Evolutionary conservation across 306 rosid species (phyloP).

Genomic region (Oxytropis ochrocephala): DNA sequence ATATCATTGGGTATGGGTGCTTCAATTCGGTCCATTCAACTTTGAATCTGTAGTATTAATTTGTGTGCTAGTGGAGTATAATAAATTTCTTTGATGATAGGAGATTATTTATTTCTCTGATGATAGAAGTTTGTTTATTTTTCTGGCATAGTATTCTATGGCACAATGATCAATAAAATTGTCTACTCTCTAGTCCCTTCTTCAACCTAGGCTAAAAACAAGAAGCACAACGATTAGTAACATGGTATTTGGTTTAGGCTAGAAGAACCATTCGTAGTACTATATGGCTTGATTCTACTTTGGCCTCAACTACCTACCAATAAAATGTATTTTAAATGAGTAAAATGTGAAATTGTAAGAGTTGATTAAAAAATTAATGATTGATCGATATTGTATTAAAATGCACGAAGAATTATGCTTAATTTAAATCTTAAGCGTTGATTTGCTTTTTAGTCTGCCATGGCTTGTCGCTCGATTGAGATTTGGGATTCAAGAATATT

Average conservation of each 20-base stretch:
- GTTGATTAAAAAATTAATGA: not conserved
- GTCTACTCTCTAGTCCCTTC: not conserved
- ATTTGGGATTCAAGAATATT: no score
- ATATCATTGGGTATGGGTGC: constrained; percentile 15
- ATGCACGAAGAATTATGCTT: not conserved
- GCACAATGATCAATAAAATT: not conserved
- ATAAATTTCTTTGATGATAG: not conserved
- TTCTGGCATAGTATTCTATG: not conserved
- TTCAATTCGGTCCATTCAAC: constrained; percentile 28
- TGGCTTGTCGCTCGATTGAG: no score
- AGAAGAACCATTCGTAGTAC: not conserved
- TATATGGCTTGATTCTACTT: not conserved
- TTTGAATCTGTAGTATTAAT: constrained; percentile 4
- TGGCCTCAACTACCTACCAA: not conserved
- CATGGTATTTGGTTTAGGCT: not conserved
- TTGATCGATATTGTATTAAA: no score
- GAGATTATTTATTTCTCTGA: not conserved
- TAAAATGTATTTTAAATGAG: not conserved
- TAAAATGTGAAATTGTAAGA: not conserved
- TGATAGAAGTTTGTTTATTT: not conserved
- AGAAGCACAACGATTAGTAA: not conserved
- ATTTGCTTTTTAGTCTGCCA: no score
- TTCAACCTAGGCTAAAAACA: not conserved
- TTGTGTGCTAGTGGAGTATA: not conserved
- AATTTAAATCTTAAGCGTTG: not conserved